Conservation (phyloP, 805 yeast genomes). For the Saturnispora gosingensis region DNA sequence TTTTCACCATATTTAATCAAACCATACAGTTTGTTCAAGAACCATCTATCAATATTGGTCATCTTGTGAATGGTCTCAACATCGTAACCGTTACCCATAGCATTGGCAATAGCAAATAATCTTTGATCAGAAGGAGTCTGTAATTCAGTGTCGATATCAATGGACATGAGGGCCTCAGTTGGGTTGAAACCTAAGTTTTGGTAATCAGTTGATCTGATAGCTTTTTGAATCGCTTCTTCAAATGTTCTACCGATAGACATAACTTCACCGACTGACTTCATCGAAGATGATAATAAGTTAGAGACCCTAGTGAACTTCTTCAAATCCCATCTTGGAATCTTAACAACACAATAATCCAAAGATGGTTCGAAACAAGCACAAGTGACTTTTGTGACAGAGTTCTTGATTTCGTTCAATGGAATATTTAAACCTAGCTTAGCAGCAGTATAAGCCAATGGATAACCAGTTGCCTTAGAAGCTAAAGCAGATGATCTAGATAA, state of each 20-base stretch:
- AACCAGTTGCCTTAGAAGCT: slow-evolving; percentile 98
- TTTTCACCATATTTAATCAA: slow-evolving; percentile 63
- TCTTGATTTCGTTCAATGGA: slow-evolving; percentile 90
- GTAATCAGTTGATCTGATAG: slow-evolving; percentile 92
- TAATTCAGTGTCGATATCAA: slow-evolving; percentile 86
- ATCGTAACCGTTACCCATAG: slow-evolving; percentile 77
- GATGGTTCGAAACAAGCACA: slow-evolving; percentile 97
- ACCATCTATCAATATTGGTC: slow-evolving; percentile 94
- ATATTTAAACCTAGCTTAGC: slow-evolving; percentile 94
- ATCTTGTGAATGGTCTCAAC: slow-evolving; percentile 88
- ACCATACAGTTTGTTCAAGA: slow-evolving; percentile 74
- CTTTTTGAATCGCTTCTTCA: slow-evolving; percentile 97
- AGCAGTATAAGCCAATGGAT: slow-evolving; percentile 97
- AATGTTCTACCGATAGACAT: slow-evolving; percentile 98
- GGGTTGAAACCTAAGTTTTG: slow-evolving; percentile 90
- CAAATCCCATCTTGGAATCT: slow-evolving; percentile 98
- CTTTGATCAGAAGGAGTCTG: slow-evolving; percentile 98
- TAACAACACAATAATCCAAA: slow-evolving; percentile 90
- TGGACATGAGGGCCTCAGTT: slow-evolving; percentile 77
- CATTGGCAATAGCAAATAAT: slow-evolving; percentile 92
- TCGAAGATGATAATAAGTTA: slow-evolving; percentile 87
- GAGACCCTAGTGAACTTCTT: slow-evolving; percentile 92
- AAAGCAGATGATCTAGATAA: slow-evolving; percentile 94
- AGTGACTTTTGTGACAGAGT: slow-evolving; percentile 93
- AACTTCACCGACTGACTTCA: slow-evolving; percentile 99